Conservation (phyloP, 225 moss, liverwort and hornwort species). For the Ulota crispa region DNA sequence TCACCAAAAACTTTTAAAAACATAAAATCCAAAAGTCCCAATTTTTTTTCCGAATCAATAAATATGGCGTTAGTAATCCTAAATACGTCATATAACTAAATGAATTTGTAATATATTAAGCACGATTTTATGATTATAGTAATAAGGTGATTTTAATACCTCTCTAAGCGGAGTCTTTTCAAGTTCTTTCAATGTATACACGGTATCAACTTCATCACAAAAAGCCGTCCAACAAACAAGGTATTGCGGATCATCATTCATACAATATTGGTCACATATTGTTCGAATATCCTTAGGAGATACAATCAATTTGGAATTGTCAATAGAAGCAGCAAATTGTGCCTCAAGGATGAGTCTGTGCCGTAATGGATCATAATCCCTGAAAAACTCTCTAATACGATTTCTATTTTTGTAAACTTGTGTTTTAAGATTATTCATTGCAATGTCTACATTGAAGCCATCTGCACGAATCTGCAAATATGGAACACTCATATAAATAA, state of each 20-base stretch:
- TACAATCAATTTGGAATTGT: slow-evolving; percentile 76
- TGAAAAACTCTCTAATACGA: slow-evolving; percentile 71
- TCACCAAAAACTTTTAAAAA: too few species aligned
- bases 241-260: slow-evolving; percentile 60
- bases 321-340: slow-evolving; percentile 74
- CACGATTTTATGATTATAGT: too few species aligned
- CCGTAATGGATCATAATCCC: slow-evolving; percentile 76
- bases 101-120: too few species aligned
- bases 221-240: slow-evolving; percentile 83
- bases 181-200: slow-evolving; percentile 85
- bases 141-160: slow-evolving; percentile 7
- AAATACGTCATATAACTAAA: too few species aligned
- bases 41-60: too few species aligned
- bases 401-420: slow-evolving; percentile 79
- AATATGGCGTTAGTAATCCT: too few species aligned
- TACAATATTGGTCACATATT: slow-evolving; percentile 75
- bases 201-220: slow-evolving; percentile 83
- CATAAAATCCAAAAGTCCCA: too few species aligned
- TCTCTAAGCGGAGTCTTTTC: slow-evolving; percentile 80
- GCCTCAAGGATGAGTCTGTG: slow-evolving; percentile 55
- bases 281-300: slow-evolving; percentile 42
- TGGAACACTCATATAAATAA: neutral
- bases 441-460: slow-evolving; percentile 66
- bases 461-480: slow-evolving; percentile 58
- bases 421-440: slow-evolving; percentile 73